Conservation (phyloP, 2,329 filamentous ascomycete species). For the Kalaharituber pfeilii region DNA sequence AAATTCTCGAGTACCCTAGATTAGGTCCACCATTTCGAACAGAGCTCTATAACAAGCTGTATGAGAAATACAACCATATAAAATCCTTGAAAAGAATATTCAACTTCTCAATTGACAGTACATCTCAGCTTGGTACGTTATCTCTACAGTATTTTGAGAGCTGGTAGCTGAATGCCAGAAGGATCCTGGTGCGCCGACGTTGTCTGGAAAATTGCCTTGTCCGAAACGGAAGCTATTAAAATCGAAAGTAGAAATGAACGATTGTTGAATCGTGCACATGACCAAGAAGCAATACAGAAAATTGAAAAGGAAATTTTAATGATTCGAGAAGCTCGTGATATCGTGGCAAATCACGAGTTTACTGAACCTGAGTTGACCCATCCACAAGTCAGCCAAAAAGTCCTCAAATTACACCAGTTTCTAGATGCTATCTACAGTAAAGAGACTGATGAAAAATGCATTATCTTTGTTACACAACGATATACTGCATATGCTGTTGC, state of each 20-base stretch:
- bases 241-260: constrained; percentile 40
- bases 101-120: constrained; percentile 14
- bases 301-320: constrained; percentile 38
- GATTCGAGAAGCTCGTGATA: constrained; percentile 40
- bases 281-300: constrained; percentile 24
- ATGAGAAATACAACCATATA: constrained; percentile 36
- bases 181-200: constrained; percentile 74
- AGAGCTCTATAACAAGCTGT: constrained; percentile 42
- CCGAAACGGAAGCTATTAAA: constrained; percentile 43
- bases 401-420: constrained; percentile 42
- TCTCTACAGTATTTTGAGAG: background rate
- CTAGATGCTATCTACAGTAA: constrained; percentile 46
- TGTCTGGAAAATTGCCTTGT: constrained; percentile 56
- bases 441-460: constrained; percentile 47
- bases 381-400: constrained; percentile 51
- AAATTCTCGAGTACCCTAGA: constrained; percentile 39
- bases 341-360: constrained; percentile 39
- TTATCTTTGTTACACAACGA: constrained; percentile 70
- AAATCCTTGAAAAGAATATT: constrained; percentile 24
- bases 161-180: no score
- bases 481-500: constrained; percentile 58
- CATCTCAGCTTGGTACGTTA: constrained; percentile 13
- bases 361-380: constrained; percentile 23
- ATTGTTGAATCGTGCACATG: constrained; percentile 26
- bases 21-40: constrained; percentile 43